These are phyloP conservation scores for Phaeosphaeria sp. DNA, from an alignment of 2,329 filamentous ascomycete species.

Conservation along the genomic window DNA sequence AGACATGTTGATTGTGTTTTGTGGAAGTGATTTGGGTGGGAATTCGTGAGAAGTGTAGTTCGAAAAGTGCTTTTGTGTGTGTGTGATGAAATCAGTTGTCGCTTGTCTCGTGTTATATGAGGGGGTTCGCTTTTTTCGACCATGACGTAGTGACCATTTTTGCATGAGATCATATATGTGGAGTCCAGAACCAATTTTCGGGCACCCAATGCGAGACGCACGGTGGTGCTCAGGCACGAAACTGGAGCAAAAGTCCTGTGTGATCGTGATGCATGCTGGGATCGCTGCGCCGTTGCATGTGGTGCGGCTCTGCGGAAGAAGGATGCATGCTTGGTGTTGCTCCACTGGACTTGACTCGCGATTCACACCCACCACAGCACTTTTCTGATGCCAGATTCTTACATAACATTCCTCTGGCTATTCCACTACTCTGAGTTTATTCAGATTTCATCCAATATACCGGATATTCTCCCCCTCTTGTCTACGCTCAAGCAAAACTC, in stretches of 20 bases:
- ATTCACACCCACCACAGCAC: too few relatives aligned
- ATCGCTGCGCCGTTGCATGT: neutral
- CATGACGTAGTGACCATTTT: neutral
- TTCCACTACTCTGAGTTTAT: too few relatives aligned
- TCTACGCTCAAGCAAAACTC: slow-evolving; percentile 30
- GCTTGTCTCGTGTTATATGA: neutral
- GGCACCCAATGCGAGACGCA: slow-evolving; percentile 15
- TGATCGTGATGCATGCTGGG: neutral
- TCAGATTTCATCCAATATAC: too few relatives aligned
- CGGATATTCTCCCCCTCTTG: too few relatives aligned
- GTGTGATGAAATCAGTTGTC: neutral
- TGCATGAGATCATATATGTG: neutral
- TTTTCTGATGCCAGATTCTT: too few relatives aligned
- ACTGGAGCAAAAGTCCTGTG: neutral
- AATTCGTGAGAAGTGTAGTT: too few relatives aligned
- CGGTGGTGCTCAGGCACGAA: slow-evolving; percentile 14
- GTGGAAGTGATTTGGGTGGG: slow-evolving; percentile 3
- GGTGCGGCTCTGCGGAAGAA: neutral
- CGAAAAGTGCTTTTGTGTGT: neutral
- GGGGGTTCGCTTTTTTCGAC: neutral
- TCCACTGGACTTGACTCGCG: neutral
- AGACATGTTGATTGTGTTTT: slow-evolving; percentile 51
- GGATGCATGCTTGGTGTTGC: neutral
- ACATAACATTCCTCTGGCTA: too few relatives aligned
- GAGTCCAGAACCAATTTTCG: slow-evolving; percentile 13